These are phyloP conservation scores for Exophiala aquamarina DNA, from an alignment of 2,329 filamentous ascomycete genomes.

Conservation along the genomic window DNA sequence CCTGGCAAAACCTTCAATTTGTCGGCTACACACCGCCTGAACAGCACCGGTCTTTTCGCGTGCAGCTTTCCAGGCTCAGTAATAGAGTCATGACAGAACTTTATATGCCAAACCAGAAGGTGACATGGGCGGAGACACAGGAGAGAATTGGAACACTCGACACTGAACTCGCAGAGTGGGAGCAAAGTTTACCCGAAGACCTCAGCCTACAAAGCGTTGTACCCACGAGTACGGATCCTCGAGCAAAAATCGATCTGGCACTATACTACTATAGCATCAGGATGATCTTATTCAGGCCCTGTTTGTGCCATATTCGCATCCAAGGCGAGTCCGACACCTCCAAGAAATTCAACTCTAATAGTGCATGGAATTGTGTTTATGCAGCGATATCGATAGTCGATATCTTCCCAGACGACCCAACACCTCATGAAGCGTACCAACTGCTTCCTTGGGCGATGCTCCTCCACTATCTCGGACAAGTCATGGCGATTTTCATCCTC, in stretches of 20 bases:
- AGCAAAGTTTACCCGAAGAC: conserved; percentile 13
- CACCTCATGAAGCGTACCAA: conserved; percentile 22
- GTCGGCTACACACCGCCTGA: background rate
- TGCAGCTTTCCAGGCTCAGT: conserved; percentile 19
- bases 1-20: background rate
- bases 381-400: conserved; percentile 27
- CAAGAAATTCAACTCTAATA: conserved; percentile 19
- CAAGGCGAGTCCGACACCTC: conserved; percentile 25
- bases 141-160: conserved; percentile 19
- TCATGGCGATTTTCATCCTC: conserved; percentile 28
- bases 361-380: conserved; percentile 27
- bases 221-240: conserved; percentile 15
- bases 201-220: conserved; percentile 10
- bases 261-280: conserved; percentile 30
- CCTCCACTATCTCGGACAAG: conserved; percentile 32
- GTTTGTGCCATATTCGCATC: conserved; percentile 30
- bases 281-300: conserved; percentile 31
- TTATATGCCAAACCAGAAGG: conserved; percentile 14
- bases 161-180: conserved; percentile 19
- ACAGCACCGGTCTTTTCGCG: conserved; percentile 3
- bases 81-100: conserved; percentile 18
- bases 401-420: conserved; percentile 29
- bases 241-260: conserved; percentile 24
- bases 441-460: conserved; percentile 31
- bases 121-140: conserved; percentile 20